Base-by-base conservation (phyloP, 768 basidiomycete genomes). In the Fistulinella prunicolor region DNA sequence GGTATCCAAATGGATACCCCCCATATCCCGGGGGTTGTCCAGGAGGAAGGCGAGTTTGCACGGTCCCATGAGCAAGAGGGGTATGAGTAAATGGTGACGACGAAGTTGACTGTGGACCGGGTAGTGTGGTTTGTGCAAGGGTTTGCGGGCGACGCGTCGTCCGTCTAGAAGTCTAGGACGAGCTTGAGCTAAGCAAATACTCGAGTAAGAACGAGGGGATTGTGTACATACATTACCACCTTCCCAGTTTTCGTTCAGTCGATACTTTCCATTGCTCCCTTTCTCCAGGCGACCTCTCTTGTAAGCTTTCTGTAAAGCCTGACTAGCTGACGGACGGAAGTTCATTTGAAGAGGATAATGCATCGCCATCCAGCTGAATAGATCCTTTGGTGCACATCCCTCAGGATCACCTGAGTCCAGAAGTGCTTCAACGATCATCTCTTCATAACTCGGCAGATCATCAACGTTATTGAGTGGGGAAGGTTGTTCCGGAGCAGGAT, bases 391-490 rank as follows among this genome's bases (percentile, higher is more conserved):
- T 7, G 83, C 83, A 46, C 80, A 79, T 16, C 91, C 91, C 38
- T 93, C 86, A 1, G 81, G 73, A 48, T 89, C 87, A 7, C 69
- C 72, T 36, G 79, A 75, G 46, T 84, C 85, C 13, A 72, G 67
- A 21, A 94, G 70, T 1, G 89, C 89, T 60, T 88, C 86, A 10
- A 85, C 86, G 16, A 93, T 87, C 91, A 94, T 94, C 53, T 93
- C 90, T 60, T 94, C 90, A 48, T 94, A 94, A 54, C 85, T 87
- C 7, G 90, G 90, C 41, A 93, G 73, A 56, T 89, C 79, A n/a
- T 76, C 77, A 0, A 64, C 45, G 22, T 46, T 55, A 29, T 42
- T 59, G 17, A 51, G 54, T 2, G 63, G 51, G 29, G 63, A 51
- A 28, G 54, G 56, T 1, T 53, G 58, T 36, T 68, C 67, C 14